These are phyloP conservation scores for Collybia mongolica DNA, from an alignment of 768 basidiomycete species.

Conservation along the genomic window DNA sequence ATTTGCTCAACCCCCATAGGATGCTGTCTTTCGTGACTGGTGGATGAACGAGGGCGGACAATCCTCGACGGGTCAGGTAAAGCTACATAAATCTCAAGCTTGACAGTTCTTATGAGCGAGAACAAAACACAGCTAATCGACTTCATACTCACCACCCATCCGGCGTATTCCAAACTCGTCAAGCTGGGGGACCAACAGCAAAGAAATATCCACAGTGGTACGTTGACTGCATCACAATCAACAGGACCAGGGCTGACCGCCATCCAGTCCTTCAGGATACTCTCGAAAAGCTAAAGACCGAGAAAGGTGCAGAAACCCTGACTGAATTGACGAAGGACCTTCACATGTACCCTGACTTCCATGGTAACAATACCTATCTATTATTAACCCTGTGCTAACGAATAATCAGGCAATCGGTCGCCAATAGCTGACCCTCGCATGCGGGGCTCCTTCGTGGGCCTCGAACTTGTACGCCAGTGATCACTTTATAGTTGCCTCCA, in stretches of 20 bases:
- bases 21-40: conserved; percentile 90
- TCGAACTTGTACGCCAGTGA: conserved; percentile 59
- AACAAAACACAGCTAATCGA: conserved; percentile 71
- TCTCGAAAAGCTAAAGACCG: conserved; percentile 63
- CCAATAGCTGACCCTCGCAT: conserved; percentile 95
- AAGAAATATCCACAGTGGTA: conserved; percentile 59
- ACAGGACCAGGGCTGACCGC: neutral
- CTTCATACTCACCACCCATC: conserved; percentile 91
- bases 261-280: conserved; percentile 66
- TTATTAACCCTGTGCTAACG: neutral
- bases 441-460: conserved; percentile 88
- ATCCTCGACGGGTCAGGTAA: conserved; percentile 93
- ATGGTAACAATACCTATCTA: conserved; percentile 49
- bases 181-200: conserved; percentile 58
- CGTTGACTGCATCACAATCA: conserved; percentile 6
- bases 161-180: conserved; percentile 73
- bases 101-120: neutral
- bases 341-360: conserved; percentile 94
- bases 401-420: conserved; percentile 80
- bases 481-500: neutral
- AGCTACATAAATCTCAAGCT: conserved; percentile 2
- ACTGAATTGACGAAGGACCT: conserved; percentile 88
- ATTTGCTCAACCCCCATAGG: conserved; percentile 36
- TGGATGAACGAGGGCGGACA: conserved; percentile 99
- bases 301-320: conserved; percentile 53